These are phyloP conservation scores for Fusarium stilboides DNA, from an alignment of 2,329 filamentous ascomycete species.

Conservation along the genomic window DNA sequence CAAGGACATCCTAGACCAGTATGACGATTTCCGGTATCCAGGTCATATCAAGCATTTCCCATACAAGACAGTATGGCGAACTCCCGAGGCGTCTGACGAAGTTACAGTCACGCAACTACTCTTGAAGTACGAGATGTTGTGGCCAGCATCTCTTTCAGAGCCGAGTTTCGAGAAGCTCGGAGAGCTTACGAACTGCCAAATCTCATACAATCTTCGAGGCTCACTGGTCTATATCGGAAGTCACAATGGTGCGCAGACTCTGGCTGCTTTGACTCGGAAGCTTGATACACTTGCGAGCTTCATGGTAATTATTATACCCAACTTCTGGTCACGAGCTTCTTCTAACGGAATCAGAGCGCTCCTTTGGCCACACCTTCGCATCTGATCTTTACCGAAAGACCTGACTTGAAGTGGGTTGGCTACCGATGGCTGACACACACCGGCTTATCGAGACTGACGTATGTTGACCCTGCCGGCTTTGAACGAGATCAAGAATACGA, in stretches of 20 bases:
- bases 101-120: slow-evolving; percentile 34
- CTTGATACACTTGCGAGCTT: slow-evolving; percentile 42
- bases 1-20: slow-evolving; percentile 6
- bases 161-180: slow-evolving; percentile 32
- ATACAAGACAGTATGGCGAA: slow-evolving; percentile 49
- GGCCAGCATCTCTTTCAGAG: slow-evolving; percentile 5
- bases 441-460: slow-evolving; percentile 48
- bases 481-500: slow-evolving; percentile 30
- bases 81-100: slow-evolving; percentile 33
- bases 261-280: slow-evolving; percentile 38
- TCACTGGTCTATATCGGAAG: slow-evolving; percentile 52
- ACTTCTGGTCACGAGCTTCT: not conserved
- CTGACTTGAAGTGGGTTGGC: slow-evolving; percentile 21
- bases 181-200: slow-evolving; percentile 32
- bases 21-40: slow-evolving; percentile 47
- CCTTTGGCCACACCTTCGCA: slow-evolving; percentile 35
- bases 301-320: slow-evolving; percentile 22
- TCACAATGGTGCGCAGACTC: not conserved
- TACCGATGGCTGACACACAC: slow-evolving; percentile 51
- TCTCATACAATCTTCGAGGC: slow-evolving; percentile 50
- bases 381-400: slow-evolving; percentile 43
- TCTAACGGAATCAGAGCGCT: slow-evolving; percentile 40
- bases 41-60: slow-evolving; percentile 25
- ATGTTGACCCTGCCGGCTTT: slow-evolving; percentile 25
- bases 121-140: slow-evolving; percentile 34